Evolutionary conservation across 2,329 filamentous ascomycete species (phyloP).

Genomic region (Chrysosporium keratinophilum): DNA sequence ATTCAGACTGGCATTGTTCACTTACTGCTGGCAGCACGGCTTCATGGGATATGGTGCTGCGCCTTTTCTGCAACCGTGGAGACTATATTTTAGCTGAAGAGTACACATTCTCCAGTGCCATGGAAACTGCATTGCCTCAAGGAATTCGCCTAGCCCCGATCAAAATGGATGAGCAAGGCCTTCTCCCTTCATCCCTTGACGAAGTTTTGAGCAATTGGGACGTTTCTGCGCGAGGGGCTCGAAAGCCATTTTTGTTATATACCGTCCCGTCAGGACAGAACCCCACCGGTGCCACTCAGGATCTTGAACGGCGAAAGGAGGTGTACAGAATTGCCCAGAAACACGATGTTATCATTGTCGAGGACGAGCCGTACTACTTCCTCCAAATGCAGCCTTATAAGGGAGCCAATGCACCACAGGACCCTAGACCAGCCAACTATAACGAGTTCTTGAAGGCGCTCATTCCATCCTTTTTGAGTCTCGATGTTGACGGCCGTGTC

Average conservation of each 20-base stretch:
- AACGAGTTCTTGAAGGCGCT: constrained; percentile 64
- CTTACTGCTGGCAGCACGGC: constrained; percentile 80
- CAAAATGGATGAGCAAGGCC: constrained; percentile 56
- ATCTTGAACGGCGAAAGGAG: constrained; percentile 53
- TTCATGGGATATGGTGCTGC: constrained; percentile 69
- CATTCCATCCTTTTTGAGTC: constrained; percentile 63
- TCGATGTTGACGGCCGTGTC: constrained; percentile 80
- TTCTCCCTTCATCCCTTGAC: constrained; percentile 53
- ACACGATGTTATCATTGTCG: constrained; percentile 76
- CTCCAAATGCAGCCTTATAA: constrained; percentile 70
- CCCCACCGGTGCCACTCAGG: constrained; percentile 77
- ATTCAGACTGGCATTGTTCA: constrained; percentile 78
- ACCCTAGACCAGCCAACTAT: constrained; percentile 50
- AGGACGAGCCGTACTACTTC: constrained; percentile 94
- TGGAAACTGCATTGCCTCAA: constrained; percentile 54
- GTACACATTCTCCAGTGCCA: constrained; percentile 75
- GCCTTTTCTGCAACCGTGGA: constrained; percentile 66
- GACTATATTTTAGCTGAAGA: constrained; percentile 79
- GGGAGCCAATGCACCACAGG: constrained; percentile 41
- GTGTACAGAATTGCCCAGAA: constrained; percentile 71
- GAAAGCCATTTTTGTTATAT: constrained; percentile 59
- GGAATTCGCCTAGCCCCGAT: constrained; percentile 52
- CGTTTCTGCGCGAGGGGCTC: constrained; percentile 42
- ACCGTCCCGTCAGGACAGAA: constrained; percentile 78
- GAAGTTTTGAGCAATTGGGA: constrained; percentile 57